Percentiles rank a stretch among this genome's conserved stretches.
These are phyloP conservation scores for Pisolithus marmoratus DNA, from an alignment of 768 basidiomycete genomes.

Conservation along the genomic window DNA sequence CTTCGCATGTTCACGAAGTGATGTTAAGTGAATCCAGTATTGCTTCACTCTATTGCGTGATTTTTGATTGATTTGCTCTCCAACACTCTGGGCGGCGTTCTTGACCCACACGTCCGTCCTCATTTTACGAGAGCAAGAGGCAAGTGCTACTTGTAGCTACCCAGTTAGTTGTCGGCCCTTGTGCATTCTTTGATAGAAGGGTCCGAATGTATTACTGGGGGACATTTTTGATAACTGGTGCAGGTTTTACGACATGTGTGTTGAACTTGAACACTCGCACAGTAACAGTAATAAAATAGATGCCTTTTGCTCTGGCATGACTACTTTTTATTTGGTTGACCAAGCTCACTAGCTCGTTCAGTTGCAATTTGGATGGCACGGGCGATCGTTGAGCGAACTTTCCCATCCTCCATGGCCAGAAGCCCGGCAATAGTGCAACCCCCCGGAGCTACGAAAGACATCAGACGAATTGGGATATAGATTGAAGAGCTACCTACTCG, in stretches of 20 bases:
- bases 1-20: neutral
- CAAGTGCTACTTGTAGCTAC: constrained; percentile 22
- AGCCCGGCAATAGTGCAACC: constrained; percentile 99
- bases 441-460: constrained; percentile 70
- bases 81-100: constrained; percentile 93
- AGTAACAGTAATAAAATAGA: neutral
- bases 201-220: constrained; percentile 32
- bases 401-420: constrained; percentile 89
- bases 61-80: constrained; percentile 53
- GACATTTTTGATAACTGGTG: constrained; percentile 11
- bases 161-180: constrained; percentile 32
- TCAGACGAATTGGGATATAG: neutral
- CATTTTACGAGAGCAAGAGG: constrained; percentile 94
- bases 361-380: constrained; percentile 93
- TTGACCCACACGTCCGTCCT: constrained; percentile 72
- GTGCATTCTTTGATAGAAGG: constrained; percentile 15
- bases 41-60: neutral
- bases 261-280: neutral
- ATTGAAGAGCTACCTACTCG: constrained; percentile 53
- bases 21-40: neutral
- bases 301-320: neutral
- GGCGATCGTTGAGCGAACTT: constrained; percentile 90
- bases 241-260: neutral
- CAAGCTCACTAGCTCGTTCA: constrained; percentile 79
- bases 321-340: constrained; percentile 58